Evolutionary conservation across 768 basidiomycete species (phyloP).

Genomic region (Lanmaoa rubissima): DNA sequence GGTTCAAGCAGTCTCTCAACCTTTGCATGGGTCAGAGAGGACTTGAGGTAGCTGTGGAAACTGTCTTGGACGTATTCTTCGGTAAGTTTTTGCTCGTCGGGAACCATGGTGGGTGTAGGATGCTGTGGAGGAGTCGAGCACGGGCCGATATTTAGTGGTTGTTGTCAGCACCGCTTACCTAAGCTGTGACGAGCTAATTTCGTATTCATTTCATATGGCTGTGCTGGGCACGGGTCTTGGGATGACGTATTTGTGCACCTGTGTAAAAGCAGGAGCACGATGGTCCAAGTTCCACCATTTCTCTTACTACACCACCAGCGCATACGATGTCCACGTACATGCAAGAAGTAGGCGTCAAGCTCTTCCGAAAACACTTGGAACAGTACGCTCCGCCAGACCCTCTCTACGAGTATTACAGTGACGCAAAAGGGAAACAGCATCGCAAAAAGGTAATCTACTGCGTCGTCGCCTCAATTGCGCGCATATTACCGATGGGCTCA

Average conservation of each 20-base stretch:
- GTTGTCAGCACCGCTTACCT: background rate
- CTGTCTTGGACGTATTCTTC: slow-evolving; percentile 71
- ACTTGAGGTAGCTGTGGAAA: slow-evolving; percentile 81
- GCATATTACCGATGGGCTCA: slow-evolving; percentile 11
- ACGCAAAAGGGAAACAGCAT: slow-evolving; percentile 29
- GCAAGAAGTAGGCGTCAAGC: slow-evolving; percentile 49
- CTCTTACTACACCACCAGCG: background rate
- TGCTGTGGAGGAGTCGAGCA: background rate
- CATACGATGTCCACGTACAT: slow-evolving; percentile 28
- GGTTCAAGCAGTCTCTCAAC: slow-evolving; percentile 70
- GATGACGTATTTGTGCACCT: slow-evolving; percentile 14
- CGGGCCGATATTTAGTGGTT: background rate
- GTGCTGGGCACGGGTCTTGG: background rate
- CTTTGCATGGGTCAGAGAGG: slow-evolving; percentile 75
- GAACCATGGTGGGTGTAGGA: slow-evolving; percentile 8
- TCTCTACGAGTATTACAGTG: slow-evolving; percentile 50
- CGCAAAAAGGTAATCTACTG: slow-evolving; percentile 36
- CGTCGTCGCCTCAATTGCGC: background rate
- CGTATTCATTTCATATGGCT: background rate
- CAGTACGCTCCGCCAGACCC: slow-evolving; percentile 73
- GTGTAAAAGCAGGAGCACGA: background rate
- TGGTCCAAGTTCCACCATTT: background rate
- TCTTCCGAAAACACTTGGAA: slow-evolving; percentile 64
- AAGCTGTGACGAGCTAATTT: background rate
- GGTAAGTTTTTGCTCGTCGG: slow-evolving; percentile 42